Base-by-base conservation (phyloP, 345 rosid species). In the Citrus medica region DNA sequence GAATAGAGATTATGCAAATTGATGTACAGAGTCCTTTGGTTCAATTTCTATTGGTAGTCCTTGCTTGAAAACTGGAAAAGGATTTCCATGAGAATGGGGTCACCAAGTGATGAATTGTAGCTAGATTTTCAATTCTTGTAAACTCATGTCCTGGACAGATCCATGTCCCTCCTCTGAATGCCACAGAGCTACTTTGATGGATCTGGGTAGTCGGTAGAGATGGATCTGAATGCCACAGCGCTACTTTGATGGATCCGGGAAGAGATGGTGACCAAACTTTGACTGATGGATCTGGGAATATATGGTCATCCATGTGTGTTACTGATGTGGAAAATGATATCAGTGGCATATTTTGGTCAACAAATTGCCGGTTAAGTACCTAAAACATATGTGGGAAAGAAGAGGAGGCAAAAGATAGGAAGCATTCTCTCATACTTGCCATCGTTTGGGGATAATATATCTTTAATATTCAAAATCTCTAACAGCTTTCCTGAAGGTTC, bases 131-230 rank as follows among this genome's bases (percentile, higher is more conserved):
- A 35, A 86, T 61, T 35, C 79, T 80, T 1, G 84, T 81, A 61
- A 86, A 84, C 66, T 86, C 86, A 27, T 53, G 33, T n/a, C 80
- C 83, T 12, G 83, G 86, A 71, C 84, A 80, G 1, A 78, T 80
- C 35, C 80, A 40, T 1, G 82, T 40, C n/a, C 84, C 78, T 21
- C 83, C 82, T 55, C 82, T 81, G 1, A 80, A 86, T 6, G 79
- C 60, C 9, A 84, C 48, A 56, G 76, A 87, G 68, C 74, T 40
- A 40, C 13, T 40, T 40, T 40, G 46, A 9, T 40, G 12, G 46
- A 38, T 55, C 82, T 82, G 2, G 40, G 33, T n/a, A n/a, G n/a
- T n/a, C n/a, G n/a, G n/a, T 6, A 37, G 40, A 37, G 42, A 7
- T 38, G 42, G 42, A 9, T 55, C 82, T 81, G 1, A 80, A 86